These are phyloP conservation scores for Coemansia furcata DNA, from an alignment of 192 early-diverging fungal genomes.

Conservation along the genomic window DNA sequence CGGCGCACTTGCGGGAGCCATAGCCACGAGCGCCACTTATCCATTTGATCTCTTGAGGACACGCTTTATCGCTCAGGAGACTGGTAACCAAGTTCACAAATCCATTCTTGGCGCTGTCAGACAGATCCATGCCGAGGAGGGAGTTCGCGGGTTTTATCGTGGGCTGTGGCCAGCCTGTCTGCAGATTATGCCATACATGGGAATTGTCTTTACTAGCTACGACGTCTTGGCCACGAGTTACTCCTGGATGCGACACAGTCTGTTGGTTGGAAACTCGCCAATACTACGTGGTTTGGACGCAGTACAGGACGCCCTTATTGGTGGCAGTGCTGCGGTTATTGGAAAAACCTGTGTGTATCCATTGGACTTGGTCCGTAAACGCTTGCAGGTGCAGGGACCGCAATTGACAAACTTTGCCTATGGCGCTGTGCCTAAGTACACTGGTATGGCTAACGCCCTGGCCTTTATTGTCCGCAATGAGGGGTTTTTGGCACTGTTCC, in stretches of 20 bases:
- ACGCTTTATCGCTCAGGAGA: slow-evolving; percentile 83
- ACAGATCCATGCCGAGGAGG: slow-evolving; percentile 71
- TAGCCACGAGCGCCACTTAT: slow-evolving; percentile 82
- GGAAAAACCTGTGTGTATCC: slow-evolving; percentile 88
- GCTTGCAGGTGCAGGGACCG: slow-evolving; percentile 80
- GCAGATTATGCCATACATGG: slow-evolving; percentile 96
- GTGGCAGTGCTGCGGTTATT: slow-evolving; percentile 76
- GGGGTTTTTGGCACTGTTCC: slow-evolving; percentile 82
- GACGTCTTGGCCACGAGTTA: slow-evolving; percentile 57
- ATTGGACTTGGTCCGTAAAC: slow-evolving; percentile 81
- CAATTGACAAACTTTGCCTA: slow-evolving; percentile 59
- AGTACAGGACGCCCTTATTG: slow-evolving; percentile 67
- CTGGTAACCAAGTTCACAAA: slow-evolving; percentile 62
- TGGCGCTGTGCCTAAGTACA: slow-evolving; percentile 65
- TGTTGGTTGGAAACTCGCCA: neutral
- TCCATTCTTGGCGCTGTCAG: slow-evolving; percentile 62
- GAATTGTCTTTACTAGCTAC: slow-evolving; percentile 83
- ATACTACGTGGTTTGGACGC: slow-evolving; percentile 12
- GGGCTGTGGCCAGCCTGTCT: slow-evolving; percentile 77
- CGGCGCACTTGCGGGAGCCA: slow-evolving; percentile 75
- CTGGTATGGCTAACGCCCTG: slow-evolving; percentile 61
- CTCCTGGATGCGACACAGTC: slow-evolving; percentile 21
- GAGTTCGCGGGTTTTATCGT: slow-evolving; percentile 79
- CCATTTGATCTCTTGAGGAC: slow-evolving; percentile 96
- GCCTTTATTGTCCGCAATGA: slow-evolving; percentile 69